Percentiles rank a stretch among this genome's conserved stretches.
Evolutionary conservation across 23 red algal species (phyloP).

Genomic region (Gracilaria caudata): DNA sequence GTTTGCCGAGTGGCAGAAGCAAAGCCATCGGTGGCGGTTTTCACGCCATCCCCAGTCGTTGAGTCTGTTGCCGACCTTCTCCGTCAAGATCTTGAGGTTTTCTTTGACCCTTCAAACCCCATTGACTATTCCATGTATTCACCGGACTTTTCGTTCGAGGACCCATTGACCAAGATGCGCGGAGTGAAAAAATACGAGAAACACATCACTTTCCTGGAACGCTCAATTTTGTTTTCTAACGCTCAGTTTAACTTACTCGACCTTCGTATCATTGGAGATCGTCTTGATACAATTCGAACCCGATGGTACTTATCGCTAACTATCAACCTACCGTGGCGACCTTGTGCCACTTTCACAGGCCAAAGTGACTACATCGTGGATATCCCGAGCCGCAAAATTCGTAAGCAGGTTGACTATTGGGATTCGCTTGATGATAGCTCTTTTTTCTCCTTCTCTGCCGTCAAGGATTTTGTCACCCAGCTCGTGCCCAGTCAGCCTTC

Average conservation of each 20-base stretch:
- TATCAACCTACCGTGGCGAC: conserved; percentile 71
- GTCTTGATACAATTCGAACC: conserved; percentile 45
- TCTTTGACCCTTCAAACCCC: conserved; percentile 18
- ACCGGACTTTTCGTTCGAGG: conserved; percentile 52
- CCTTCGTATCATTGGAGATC: conserved; percentile 18
- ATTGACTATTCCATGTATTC: conserved; percentile 64
- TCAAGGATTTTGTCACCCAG: conserved; percentile 43
- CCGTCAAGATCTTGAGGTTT: conserved; percentile 30
- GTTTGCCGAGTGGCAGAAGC: not conserved
- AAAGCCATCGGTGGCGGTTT: not conserved
- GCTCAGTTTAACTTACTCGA: conserved; percentile 61
- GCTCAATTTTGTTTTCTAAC: conserved; percentile 63
- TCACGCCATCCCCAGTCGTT: conserved; percentile 17
- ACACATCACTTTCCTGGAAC: conserved; percentile 71
- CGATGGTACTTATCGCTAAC: conserved; percentile 73
- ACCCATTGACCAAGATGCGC: conserved; percentile 72
- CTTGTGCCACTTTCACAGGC: conserved; percentile 74
- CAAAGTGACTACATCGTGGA: conserved; percentile 70
- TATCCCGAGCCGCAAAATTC: conserved; percentile 20
- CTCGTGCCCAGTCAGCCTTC: conserved; percentile 5
- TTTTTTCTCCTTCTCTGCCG: conserved; percentile 30
- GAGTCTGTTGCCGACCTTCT: conserved; percentile 19
- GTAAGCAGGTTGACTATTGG: conserved; percentile 73
- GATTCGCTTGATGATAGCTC: conserved; percentile 69
- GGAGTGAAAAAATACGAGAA: conserved; percentile 51